phyloP scores from a whole-genome alignment of 768 basidiomycete genomes.

The Clitopilus passeckerianus region DNA sequence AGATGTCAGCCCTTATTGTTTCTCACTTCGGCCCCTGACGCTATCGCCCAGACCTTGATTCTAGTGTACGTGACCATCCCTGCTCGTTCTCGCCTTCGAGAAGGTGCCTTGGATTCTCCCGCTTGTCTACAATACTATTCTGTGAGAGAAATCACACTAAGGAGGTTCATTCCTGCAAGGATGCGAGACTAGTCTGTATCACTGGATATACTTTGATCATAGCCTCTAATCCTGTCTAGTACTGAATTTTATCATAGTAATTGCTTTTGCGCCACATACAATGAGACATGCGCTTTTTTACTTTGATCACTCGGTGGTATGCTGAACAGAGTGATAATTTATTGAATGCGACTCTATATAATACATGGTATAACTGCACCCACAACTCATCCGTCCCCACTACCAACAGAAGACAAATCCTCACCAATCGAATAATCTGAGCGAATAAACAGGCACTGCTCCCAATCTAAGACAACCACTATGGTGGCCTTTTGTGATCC shows the following conservation, averaged over 20 bases:
- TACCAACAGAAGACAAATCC: not conserved
- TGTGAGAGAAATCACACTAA: slow-evolving; percentile 77
- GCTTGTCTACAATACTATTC: slow-evolving; percentile 73
- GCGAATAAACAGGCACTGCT: not conserved
- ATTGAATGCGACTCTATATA: too few relatives aligned
- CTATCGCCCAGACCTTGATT: slow-evolving; percentile 67
- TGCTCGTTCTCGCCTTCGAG: slow-evolving; percentile 50
- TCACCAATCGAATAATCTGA: not conserved
- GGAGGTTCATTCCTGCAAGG: slow-evolving; percentile 86
- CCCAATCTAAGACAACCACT: not conserved
- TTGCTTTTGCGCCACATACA: too few relatives aligned
- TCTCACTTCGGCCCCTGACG: not conserved
- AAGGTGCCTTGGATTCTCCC: slow-evolving; percentile 57
- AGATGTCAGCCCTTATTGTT: not conserved
- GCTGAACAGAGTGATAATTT: too few relatives aligned
- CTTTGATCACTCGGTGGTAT: too few relatives aligned
- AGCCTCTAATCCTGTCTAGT: too few relatives aligned
- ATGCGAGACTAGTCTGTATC: slow-evolving; percentile 69
- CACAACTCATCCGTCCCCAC: not conserved
- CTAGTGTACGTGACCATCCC: slow-evolving; percentile 93
- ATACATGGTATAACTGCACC: not conserved
- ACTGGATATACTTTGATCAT: too few relatives aligned
- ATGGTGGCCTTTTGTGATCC: not conserved
- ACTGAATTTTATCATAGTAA: too few relatives aligned
- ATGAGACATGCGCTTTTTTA: too few relatives aligned